These are phyloP conservation scores for Fagus sylvatica DNA, from an alignment of 306 rosid species.

Conservation along the genomic window DNA sequence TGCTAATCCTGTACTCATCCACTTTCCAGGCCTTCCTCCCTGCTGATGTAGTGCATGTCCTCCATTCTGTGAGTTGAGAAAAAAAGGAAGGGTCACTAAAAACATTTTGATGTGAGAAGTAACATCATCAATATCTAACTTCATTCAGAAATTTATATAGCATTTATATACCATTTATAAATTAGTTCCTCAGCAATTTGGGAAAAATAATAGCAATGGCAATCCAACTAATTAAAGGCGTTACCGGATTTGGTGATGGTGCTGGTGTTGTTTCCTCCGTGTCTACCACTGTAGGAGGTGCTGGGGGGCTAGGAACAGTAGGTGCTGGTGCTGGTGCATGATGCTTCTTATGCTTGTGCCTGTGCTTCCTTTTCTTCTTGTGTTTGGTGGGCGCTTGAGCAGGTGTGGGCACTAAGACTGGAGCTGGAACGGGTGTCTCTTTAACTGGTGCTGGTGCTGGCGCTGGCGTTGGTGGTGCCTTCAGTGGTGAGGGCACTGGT, in stretches of 20 bases:
- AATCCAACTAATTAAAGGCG: constrained; percentile 14
- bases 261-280: constrained; percentile 65
- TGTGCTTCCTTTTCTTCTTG: constrained; percentile 52
- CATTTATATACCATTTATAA: neutral
- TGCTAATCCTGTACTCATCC: constrained; percentile 52
- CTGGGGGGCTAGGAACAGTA: constrained; percentile 73
- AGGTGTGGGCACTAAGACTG: constrained; percentile 36
- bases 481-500: constrained; percentile 53
- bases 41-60: constrained; percentile 47
- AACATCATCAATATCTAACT: neutral
- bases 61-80: constrained; percentile 53
- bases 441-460: constrained; percentile 50
- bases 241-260: constrained; percentile 91
- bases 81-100: constrained; percentile 12
- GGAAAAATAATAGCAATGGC: constrained; percentile 3
- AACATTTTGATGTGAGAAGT: constrained; percentile 5
- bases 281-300: constrained; percentile 69
- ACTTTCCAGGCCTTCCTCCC: constrained; percentile 40
- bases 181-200: neutral
- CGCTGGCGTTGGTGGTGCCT: constrained; percentile 54
- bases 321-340: constrained; percentile 72
- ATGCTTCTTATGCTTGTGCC: constrained; percentile 54
- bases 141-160: neutral
- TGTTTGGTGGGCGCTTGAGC: constrained; percentile 51
- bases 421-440: constrained; percentile 51